These are phyloP conservation scores for Pythium guiyangense DNA, from an alignment of 352 stramenopile genomes.

Conservation along the genomic window DNA sequence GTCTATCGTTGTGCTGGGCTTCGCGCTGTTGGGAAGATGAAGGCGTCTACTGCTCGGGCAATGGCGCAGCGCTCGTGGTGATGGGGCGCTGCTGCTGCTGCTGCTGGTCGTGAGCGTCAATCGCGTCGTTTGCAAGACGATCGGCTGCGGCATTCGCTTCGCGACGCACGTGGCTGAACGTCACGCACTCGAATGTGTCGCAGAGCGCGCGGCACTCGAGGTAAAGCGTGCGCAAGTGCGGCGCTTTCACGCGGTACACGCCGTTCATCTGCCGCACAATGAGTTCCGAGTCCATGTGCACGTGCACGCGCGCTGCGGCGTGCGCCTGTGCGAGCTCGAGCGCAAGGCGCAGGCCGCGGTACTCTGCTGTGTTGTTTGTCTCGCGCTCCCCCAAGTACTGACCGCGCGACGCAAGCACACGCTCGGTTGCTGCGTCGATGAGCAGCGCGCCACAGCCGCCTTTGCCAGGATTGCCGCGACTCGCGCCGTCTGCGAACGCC, in stretches of 20 bases:
- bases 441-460: slow-evolving; percentile 62
- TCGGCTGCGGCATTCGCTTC: slow-evolving; percentile 51
- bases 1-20: too few species aligned
- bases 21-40: too few species aligned
- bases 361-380: slow-evolving; percentile 77
- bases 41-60: too few species aligned
- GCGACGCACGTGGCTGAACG: slow-evolving; percentile 48
- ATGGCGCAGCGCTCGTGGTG: too few species aligned
- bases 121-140: slow-evolving; percentile 59
- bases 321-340: slow-evolving; percentile 46
- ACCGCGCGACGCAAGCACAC: slow-evolving; percentile 34
- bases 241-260: slow-evolving; percentile 64
- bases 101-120: slow-evolving; percentile 32
- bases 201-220: slow-evolving; percentile 34
- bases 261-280: slow-evolving; percentile 74
- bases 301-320: slow-evolving; percentile 25
- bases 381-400: slow-evolving; percentile 53
- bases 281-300: slow-evolving; percentile 81
- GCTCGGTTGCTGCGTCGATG: slow-evolving; percentile 27
- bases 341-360: slow-evolving; percentile 55
- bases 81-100: slow-evolving; percentile 1
- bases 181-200: slow-evolving; percentile 24
- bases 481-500: slow-evolving; percentile 63
- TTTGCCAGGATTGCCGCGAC: slow-evolving; percentile 61
- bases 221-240: slow-evolving; percentile 42